Percentiles rank a stretch among this genome's conserved stretches.
phyloP scores from a whole-genome alignment of 345 rosid species.

The Aquilaria yunnanensis region DNA sequence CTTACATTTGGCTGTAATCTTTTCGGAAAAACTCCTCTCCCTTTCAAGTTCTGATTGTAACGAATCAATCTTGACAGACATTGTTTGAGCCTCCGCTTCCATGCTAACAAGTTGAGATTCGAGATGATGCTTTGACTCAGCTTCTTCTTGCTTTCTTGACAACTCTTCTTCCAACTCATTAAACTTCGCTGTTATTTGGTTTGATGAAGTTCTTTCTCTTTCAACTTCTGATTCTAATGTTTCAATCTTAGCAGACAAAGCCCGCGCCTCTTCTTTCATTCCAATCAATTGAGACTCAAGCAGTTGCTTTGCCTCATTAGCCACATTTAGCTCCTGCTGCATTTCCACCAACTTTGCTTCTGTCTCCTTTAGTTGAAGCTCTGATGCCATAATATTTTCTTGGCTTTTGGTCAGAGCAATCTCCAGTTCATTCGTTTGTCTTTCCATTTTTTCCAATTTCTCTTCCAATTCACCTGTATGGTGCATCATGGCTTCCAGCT shows the following conservation, averaged over 20 bases:
- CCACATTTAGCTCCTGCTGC: conserved; percentile 33
- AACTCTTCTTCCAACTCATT: conserved; percentile 60
- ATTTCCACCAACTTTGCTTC: conserved; percentile 43
- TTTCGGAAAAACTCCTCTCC: conserved; percentile 45
- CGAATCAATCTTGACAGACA: conserved; percentile 39
- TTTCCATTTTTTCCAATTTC: conserved; percentile 30
- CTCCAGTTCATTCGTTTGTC: conserved; percentile 50
- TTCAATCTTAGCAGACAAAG: conserved; percentile 33
- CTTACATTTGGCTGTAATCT: conserved; percentile 49
- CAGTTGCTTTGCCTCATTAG: conserved; percentile 40
- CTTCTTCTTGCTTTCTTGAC: conserved; percentile 25
- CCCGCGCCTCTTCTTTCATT: conserved; percentile 45
- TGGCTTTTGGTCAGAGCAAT: conserved; percentile 38
- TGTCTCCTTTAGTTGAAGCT: conserved; percentile 44
- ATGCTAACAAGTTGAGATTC: conserved; percentile 46
- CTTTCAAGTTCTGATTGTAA: conserved; percentile 53
- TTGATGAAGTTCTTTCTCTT: conserved; percentile 42
- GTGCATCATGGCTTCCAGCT: conserved; percentile 35
- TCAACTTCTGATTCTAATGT: conserved; percentile 44
- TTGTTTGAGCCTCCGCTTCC: conserved; percentile 42
- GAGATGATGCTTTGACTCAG: conserved; percentile 40
- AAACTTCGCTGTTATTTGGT: conserved; percentile 40
- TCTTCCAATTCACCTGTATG: conserved; percentile 36
- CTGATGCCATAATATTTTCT: conserved; percentile 34
- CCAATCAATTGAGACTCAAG: conserved; percentile 48